A percentile compares a stretch with the other conserved stretches of the same genome.
phyloP scores from a whole-genome alignment of 306 rosid species.

The Cicer yamashitae region DNA sequence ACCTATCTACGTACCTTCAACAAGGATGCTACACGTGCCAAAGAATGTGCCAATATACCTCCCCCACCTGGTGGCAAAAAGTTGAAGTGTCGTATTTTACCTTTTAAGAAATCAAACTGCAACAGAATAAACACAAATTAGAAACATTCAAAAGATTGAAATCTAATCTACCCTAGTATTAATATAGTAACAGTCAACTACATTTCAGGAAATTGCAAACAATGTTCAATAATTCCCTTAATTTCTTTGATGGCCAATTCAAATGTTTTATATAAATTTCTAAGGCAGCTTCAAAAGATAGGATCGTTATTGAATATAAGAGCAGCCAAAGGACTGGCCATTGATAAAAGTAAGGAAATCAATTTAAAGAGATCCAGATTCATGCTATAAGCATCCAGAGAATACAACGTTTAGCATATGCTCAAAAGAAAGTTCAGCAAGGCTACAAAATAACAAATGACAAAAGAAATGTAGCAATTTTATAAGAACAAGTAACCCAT shows the following conservation, averaged over 20 bases:
- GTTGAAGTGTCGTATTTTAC: conserved; percentile 68
- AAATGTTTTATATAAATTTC: conserved; percentile 23
- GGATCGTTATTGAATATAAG: conserved; percentile 14
- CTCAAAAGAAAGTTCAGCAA: conserved; percentile 15
- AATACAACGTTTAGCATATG: conserved; percentile 7
- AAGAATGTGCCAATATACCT: conserved; percentile 79
- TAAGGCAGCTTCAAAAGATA: conserved; percentile 34
- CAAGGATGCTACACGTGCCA: conserved; percentile 82
- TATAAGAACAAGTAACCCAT: conserved; percentile 36
- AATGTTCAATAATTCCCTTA: conserved; percentile 32
- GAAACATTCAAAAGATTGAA: conserved; percentile 33
- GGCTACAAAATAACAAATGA: conserved; percentile 34
- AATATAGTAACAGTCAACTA: conserved; percentile 17
- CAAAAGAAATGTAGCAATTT: conserved; percentile 30
- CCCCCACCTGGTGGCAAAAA: conserved; percentile 88
- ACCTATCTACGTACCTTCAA: conserved; percentile 68
- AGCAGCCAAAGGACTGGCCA: conserved; percentile 24
- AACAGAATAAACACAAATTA: conserved; percentile 45
- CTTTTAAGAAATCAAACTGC: conserved; percentile 89
- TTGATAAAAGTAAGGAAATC: conserved; percentile 31
- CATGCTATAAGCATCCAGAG: conserved; percentile 23
- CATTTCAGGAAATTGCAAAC: conserved; percentile 18
- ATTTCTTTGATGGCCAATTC: conserved; percentile 26
- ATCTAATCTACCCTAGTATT: conserved; percentile 16
- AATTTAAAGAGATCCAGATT: conserved; percentile 1